Percentiles rank a stretch among this genome's conserved stretches.
Conservation (phyloP, 495 filamentous ascomycete genomes). For the Lophium mytilinum region DNA sequence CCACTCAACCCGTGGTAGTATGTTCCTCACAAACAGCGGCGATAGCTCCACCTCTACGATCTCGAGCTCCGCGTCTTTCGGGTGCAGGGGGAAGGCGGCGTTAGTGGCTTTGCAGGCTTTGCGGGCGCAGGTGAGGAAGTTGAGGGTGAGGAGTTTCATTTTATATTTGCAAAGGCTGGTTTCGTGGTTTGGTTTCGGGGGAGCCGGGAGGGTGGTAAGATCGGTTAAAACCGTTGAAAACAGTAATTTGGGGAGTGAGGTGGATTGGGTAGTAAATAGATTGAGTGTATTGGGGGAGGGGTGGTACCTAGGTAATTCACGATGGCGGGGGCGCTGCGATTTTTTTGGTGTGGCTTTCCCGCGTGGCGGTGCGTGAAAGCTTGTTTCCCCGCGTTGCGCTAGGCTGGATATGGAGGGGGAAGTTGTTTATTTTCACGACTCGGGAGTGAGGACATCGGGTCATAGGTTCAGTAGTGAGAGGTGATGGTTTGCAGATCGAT, state of each 20-base stretch:
- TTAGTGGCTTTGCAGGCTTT: constrained; percentile 79
- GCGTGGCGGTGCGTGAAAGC: neutral
- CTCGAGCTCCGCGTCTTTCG: constrained; percentile 80
- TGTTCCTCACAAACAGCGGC: constrained; percentile 65
- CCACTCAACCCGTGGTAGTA: constrained; percentile 87
- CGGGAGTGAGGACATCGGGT: too few species aligned
- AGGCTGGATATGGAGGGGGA: neutral
- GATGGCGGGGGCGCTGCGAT: neutral
- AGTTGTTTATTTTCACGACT: too few species aligned
- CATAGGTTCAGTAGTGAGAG: too few species aligned
- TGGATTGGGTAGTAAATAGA: too few species aligned
- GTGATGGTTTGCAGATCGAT: too few species aligned
- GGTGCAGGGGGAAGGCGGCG: constrained; percentile 80
- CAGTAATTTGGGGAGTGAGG: neutral
- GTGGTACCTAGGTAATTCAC: too few species aligned
- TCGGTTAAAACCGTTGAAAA: neutral
- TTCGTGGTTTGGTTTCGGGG: neutral
- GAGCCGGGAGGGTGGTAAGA: neutral
- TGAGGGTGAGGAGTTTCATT: constrained; percentile 96
- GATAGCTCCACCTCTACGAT: constrained; percentile 73
- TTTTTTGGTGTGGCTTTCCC: neutral
- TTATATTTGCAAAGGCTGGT: too few species aligned
- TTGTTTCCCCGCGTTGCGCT: neutral
- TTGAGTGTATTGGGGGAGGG: too few species aligned
- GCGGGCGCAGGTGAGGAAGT: constrained; percentile 94